phyloP scores from a whole-genome alignment of 2,329 filamentous ascomycete species.

The Chaetothyriales sp. region DNA sequence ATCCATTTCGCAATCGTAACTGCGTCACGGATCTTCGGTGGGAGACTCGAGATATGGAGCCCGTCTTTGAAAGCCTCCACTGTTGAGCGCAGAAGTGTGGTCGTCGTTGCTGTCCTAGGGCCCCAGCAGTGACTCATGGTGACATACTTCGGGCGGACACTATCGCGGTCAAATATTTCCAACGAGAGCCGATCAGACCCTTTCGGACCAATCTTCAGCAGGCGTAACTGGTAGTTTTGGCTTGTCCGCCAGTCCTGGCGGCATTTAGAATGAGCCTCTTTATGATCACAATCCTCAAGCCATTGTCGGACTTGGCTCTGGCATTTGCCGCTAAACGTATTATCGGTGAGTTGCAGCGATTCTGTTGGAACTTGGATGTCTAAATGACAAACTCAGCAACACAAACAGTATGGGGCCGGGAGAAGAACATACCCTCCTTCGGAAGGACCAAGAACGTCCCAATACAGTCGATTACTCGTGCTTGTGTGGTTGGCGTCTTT shows the following conservation, averaged over 20 bases:
- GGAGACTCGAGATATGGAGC: constrained; percentile 46
- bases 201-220: not conserved
- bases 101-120: not conserved
- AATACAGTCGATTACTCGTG: not conserved
- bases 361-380: not conserved
- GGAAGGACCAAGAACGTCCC: not conserved
- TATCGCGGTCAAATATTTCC: not conserved
- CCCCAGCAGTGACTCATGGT: constrained; percentile 5
- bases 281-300: not conserved
- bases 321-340: not conserved
- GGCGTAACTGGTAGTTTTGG: not conserved
- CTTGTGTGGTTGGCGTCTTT: not conserved
- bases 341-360: not conserved
- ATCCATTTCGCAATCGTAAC: constrained; percentile 19
- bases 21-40: constrained; percentile 28
- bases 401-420: not conserved
- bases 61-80: constrained; percentile 80
- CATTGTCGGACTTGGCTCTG: not conserved
- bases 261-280: not conserved
- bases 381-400: not conserved
- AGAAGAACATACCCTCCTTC: not conserved
- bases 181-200: not conserved
- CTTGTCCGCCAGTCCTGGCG: not conserved
- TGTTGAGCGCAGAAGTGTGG: constrained; percentile 24
- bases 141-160: not conserved